Evolutionary conservation across 1,284 basidiomycete species (phyloP), one percentile per base, ranked within the genome.

Genomic region (Coniferiporia weirii): DNA sequence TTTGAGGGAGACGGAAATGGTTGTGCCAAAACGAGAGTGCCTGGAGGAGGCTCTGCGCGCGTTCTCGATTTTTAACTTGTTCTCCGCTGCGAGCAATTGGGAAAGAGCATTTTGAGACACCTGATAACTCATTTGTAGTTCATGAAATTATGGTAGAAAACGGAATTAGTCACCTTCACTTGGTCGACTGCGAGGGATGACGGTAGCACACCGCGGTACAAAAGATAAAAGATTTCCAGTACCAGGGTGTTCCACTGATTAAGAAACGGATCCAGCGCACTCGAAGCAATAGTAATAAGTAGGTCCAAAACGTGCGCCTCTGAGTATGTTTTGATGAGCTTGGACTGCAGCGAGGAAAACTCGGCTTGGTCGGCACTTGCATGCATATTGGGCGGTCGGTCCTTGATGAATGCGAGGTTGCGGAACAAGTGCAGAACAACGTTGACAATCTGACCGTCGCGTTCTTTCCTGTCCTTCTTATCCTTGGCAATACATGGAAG

Each of bases 11-110:
- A 97, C 87, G 12, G 87, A 75, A 63, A 97, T 87, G 1, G 94
- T 96, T 0, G 95, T 97, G 0, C 95, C 95, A 71, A 98, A 98
- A 43, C 95, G 84, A 22, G 93, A 93, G 72, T 98, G 95, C 32
- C 95, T 82, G 15, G 92, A 89, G n/a, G 84, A 79, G 1, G 84
- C 79, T 53, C 80, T 80, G 40, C 85, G 80, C 0, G 81, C 75
- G 12, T 81, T 69, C 58, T 84, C 75, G 36, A 79, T 77, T 63
- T 84, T 85, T 40, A 77, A 74, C 57, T 79, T 79, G 63, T 83
- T 81, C 72, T 96, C 93, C 43, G 79, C 75, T 4, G 82, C 84
- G 4, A 97, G 80, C 53, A 95, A 80, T 45, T 81, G 79, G 13
- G 85, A 80, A 1, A 95, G 75, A 46, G 82, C 70, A 12, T 73